A percentile compares a stretch with the other conserved stretches of the same genome.
These are phyloP conservation scores for Puccinia polysora DNA, from an alignment of 1,284 basidiomycete genomes.

Conservation along the genomic window DNA sequence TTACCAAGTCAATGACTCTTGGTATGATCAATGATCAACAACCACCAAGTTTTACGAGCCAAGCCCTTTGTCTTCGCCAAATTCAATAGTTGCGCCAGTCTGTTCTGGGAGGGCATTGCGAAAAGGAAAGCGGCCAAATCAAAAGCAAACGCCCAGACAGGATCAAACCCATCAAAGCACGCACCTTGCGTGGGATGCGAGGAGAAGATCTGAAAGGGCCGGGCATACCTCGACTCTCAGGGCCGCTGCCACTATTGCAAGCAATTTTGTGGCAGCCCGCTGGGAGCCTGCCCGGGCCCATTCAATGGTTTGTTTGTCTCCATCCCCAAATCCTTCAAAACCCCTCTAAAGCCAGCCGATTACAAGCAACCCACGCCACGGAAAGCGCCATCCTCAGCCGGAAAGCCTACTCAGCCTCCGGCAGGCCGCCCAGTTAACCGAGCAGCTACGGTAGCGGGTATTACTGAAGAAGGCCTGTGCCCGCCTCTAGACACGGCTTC, in stretches of 20 bases:
- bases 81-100: too few species aligned
- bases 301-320: not conserved
- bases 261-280: not conserved
- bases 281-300: not conserved
- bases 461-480: not conserved
- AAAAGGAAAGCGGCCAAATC: not conserved
- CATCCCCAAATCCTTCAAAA: not conserved
- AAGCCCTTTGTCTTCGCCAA: too few species aligned
- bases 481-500: not conserved
- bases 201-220: not conserved
- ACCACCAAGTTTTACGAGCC: too few species aligned
- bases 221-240: not conserved
- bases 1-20: too few species aligned
- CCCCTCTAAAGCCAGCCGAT: constrained; percentile 1
- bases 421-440: not conserved
- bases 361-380: not conserved
- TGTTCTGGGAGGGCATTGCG: too few species aligned
- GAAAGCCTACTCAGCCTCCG: not conserved
- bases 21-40: too few species aligned
- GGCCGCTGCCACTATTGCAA: constrained; percentile 23
- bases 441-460: not conserved
- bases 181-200: not conserved
- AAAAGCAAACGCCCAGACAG: not conserved
- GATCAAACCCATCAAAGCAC: not conserved
- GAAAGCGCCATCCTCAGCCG: not conserved